Evolutionary conservation across 2,329 filamentous ascomycete genomes (phyloP), one percentile per base, ranked within the genome.

Genomic region (Colletotrichum eleusines): DNA sequence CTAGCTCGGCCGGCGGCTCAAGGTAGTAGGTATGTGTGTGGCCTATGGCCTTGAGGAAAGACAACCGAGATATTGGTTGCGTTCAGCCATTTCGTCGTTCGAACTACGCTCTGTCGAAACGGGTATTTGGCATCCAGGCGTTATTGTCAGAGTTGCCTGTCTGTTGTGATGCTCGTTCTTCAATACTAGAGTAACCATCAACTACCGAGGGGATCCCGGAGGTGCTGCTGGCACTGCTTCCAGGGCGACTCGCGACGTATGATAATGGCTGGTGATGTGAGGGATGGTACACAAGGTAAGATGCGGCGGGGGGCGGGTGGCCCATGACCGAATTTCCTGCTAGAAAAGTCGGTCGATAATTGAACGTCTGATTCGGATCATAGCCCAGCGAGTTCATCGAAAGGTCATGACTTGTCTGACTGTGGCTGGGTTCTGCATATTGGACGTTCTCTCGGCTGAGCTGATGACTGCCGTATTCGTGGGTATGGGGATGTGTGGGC

Each of bases 91-190:
- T 28, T 8, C 57, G 57, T 16, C 48, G 26, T n/a, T 57, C 31
- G 28, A 55, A 57, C 3, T 67, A 55, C 8, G 63, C 31, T 54
- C 26, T 42, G 28, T 28, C 14, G 28, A 54, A 44, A 20, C 23
- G 31, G 20, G 65, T 50, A 14, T 16, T 26, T n/a, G 67, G 23
- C 12, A 26, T 12, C 63, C 63, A 66, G 11, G 46, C 20, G 44
- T 48, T 57, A 20, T 26, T 28, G 23, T 42, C 35, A 28, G 46
- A 4, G 28, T 38, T 48, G 42, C 46, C 58, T 12, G 33, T 18
- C 31, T 59, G 67, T 59, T 26, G 44, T 11, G 51, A 31, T 35
- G 38, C 42, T 54, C 38, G 64, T 9, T 63, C 69, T 20, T 71
- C 69, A 4, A 40, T 33, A 33, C 58, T 59, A 8, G 53, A 58